These are phyloP conservation scores for Herpetospermum pedunculosum DNA, from an alignment of 306 rosid genomes.

Conservation along the genomic window DNA sequence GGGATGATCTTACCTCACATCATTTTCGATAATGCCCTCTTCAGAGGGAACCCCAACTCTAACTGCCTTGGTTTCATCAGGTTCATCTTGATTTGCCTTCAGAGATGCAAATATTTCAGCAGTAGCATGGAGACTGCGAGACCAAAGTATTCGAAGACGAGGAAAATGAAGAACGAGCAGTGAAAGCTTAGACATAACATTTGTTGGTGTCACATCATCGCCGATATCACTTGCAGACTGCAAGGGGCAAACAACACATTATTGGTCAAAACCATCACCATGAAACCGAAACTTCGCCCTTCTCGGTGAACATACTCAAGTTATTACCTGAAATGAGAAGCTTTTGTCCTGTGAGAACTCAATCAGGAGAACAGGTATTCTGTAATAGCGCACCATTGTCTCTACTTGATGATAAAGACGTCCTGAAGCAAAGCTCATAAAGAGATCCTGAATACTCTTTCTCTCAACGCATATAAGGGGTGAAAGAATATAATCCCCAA, in stretches of 20 bases:
- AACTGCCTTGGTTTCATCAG: constrained; percentile 69
- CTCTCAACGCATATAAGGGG: constrained; percentile 94
- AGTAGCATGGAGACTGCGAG: constrained; percentile 88
- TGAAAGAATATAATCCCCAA: constrained; percentile 94
- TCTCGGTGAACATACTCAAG: neutral
- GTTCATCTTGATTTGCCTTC: constrained; percentile 93
- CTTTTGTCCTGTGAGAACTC: constrained; percentile 96
- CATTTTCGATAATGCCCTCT: constrained; percentile 79
- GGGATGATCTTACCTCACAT: constrained; percentile 49
- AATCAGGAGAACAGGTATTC: constrained; percentile 83
- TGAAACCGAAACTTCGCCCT: constrained; percentile 2
- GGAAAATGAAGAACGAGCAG: constrained; percentile 85
- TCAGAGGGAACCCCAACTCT: constrained; percentile 97
- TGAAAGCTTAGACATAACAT: constrained; percentile 83
- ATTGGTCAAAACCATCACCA: neutral
- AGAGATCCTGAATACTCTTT: constrained; percentile 96
- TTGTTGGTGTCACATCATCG: constrained; percentile 83
- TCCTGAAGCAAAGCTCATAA: constrained; percentile 92
- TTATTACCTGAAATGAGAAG: constrained; percentile 95
- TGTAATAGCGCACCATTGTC: constrained; percentile 88
- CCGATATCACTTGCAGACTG: constrained; percentile 96
- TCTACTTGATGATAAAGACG: constrained; percentile 96
- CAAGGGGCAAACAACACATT: constrained; percentile 18
- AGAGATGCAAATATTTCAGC: constrained; percentile 81
- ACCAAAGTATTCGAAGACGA: constrained; percentile 86